phyloP scores from a whole-genome alignment of 257 asterid genomes.

The Euphrasia confusa region DNA sequence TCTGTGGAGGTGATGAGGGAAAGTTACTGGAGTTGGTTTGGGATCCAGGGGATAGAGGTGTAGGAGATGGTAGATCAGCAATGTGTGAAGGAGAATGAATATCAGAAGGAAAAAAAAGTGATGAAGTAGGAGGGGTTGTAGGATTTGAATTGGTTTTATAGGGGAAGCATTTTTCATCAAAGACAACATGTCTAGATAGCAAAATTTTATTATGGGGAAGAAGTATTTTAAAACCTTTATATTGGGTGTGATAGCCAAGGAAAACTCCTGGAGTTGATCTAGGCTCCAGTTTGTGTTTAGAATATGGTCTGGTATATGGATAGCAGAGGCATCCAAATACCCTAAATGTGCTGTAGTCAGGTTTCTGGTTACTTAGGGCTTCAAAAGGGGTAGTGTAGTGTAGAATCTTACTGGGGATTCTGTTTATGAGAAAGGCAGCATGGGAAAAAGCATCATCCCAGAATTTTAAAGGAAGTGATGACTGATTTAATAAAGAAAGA shows the following conservation, averaged over 20 bases:
- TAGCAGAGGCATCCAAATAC: not conserved
- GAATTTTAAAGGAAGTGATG: not conserved
- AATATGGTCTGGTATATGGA: not conserved
- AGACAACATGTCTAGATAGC: not conserved
- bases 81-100: too few species aligned
- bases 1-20: too few species aligned
- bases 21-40: too few species aligned
- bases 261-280: not conserved
- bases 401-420: not conserved
- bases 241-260: too few species aligned
- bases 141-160: too few species aligned
- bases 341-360: not conserved
- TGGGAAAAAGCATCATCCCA: not conserved
- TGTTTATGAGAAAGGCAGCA: not conserved
- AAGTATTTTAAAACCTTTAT: too few species aligned
- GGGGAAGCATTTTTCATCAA: not conserved
- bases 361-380: not conserved
- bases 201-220: not conserved
- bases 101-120: not conserved
- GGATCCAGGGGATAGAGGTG: too few species aligned
- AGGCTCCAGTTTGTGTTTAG: not conserved
- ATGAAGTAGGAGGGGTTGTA: not conserved
- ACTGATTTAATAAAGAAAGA: too few species aligned
- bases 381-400: not conserved
- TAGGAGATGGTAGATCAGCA: too few species aligned